These are phyloP conservation scores for Apiotrichum mycotoxinovorans DNA, from an alignment of 1,284 basidiomycete species.

Conservation along the genomic window DNA sequence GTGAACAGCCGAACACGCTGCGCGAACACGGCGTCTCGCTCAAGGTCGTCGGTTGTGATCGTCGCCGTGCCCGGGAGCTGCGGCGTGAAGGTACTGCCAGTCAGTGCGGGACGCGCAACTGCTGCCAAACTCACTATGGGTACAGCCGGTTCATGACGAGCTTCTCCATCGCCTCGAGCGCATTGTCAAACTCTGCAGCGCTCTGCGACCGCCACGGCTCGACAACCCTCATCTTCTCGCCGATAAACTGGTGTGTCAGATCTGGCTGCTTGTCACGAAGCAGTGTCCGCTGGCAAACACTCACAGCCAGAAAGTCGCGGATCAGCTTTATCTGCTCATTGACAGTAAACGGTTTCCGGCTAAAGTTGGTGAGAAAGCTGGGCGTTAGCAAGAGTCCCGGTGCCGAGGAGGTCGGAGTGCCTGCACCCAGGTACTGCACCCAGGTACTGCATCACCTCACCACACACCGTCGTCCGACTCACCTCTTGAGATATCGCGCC, in stretches of 20 bases:
- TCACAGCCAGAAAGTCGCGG: slow-evolving; percentile 80
- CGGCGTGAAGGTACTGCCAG: slow-evolving; percentile 78
- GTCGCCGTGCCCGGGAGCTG: slow-evolving; percentile 59
- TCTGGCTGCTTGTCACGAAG: no score
- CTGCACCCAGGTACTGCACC: no score
- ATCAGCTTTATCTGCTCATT: slow-evolving; percentile 90
- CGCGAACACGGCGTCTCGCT: slow-evolving; percentile 81
- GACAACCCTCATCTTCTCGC: slow-evolving; percentile 74
- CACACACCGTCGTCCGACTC: slow-evolving; percentile 28
- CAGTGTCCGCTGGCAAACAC: slow-evolving; percentile 46
- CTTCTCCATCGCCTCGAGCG: slow-evolving; percentile 98
- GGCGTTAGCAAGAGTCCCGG: slow-evolving; percentile 3
- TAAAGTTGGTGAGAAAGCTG: slow-evolving; percentile 86
- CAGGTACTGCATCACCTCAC: not conserved
- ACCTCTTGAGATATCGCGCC: slow-evolving; percentile 87
- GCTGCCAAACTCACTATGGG: slow-evolving; percentile 77
- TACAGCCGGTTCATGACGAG: slow-evolving; percentile 98
- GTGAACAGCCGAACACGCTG: slow-evolving; percentile 89
- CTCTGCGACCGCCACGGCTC: slow-evolving; percentile 73
- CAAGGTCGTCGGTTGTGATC: slow-evolving; percentile 91
- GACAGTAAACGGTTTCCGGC: slow-evolving; percentile 81
- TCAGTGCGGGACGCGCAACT: no score
- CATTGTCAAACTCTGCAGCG: slow-evolving; percentile 88
- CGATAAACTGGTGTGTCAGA: slow-evolving; percentile 66
- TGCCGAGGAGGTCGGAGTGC: no score